Base-by-base conservation (phyloP, 2,329 filamentous ascomycete genomes). In the Aureobasidium melanogenum region DNA sequence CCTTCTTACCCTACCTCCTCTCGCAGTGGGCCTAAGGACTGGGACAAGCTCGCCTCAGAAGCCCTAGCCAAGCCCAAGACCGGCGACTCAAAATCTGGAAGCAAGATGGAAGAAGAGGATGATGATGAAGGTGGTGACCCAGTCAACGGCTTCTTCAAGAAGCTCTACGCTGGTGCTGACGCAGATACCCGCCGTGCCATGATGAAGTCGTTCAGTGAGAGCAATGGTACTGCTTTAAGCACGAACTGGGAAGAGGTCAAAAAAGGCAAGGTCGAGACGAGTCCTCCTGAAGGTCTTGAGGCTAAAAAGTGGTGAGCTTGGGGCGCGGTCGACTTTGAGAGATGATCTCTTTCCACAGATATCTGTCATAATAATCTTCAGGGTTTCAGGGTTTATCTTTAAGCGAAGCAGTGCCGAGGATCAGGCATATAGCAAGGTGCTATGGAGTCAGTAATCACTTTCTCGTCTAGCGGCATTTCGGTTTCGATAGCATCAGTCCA, bases 121-220 rank as follows among this genome's bases (percentile, higher is more conserved):
- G 80, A 82, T n/a, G 75, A 78, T 30, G 77, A 79, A 6, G 63
- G 75, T 24, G 82, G 80, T 1, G 84, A 87, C 63, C 84, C 88
- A 30, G 85, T 91, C 9, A 88, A 95, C 68, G 71, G 74, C 12
- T 97, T 97, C 76, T 99, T 99, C 80, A 94, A 95, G 80, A 86
- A 88, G 69, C 79, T 99, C 1, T 97, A 93, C 76, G 85, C 88
- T 64, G 80, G 79, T 38, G 86, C 90, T 0, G 85, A 88, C 52
- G 84, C 87, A 0, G 93, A 99, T 67, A 89, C 90, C 62, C 85
- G 86, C 70, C 85, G 91, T 1, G 94, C 94, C 9, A 99, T 99
- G 94, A 90, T 95, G 85, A 99, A 99, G 83, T 96, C 90, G 71
- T 97, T 90, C 70, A 81, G 85, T 15, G 93, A 99, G 79, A 97